Percentiles rank a stretch among this genome's conserved stretches.
Evolutionary conservation across 2,329 filamentous ascomycete genomes (phyloP).

Genomic region (Rasamsonia emersonii): DNA sequence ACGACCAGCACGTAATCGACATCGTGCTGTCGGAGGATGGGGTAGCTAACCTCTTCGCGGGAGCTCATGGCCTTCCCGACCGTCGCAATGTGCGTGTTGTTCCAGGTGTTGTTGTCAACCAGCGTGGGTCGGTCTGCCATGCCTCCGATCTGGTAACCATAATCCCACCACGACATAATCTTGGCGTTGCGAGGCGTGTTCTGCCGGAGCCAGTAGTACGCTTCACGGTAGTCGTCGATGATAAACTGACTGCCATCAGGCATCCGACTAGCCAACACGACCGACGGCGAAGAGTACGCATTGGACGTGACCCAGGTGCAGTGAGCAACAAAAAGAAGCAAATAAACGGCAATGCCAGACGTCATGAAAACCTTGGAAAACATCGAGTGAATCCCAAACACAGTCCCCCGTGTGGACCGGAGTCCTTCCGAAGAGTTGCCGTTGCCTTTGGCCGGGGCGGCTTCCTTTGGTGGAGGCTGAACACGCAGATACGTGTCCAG

Average conservation of each 20-base stretch:
- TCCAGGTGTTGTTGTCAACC: conserved; percentile 99
- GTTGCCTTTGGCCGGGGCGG: conserved; percentile 37
- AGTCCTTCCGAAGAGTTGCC: conserved; percentile 39
- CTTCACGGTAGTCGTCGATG: conserved; percentile 98
- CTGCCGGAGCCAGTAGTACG: conserved; percentile 98
- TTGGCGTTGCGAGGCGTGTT: conserved; percentile 93
- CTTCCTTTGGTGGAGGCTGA: conserved; percentile 50
- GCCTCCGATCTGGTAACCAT: conserved; percentile 98
- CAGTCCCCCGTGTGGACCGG: conserved; percentile 60
- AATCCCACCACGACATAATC: conserved; percentile 99
- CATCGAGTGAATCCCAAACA: conserved; percentile 74
- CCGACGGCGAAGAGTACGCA: conserved; percentile 95
- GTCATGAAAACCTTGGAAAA: conserved; percentile 74
- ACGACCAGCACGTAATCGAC: conserved; percentile 98
- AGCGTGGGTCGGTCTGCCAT: conserved; percentile 97
- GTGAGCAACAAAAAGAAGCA: conserved; percentile 89
- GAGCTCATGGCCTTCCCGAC: conserved; percentile 99
- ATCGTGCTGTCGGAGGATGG: conserved; percentile 96
- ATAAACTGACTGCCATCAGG: conserved; percentile 96
- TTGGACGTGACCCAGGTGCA: conserved; percentile 99
- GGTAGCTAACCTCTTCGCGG: conserved; percentile 93
- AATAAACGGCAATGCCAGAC: conserved; percentile 63
- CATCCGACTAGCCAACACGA: conserved; percentile 84
- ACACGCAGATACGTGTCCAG: conserved; percentile 72
- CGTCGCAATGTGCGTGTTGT: conserved; percentile 98